phyloP scores from a whole-genome alignment of 768 basidiomycete genomes.

The Rhodotorula diobovata region DNA sequence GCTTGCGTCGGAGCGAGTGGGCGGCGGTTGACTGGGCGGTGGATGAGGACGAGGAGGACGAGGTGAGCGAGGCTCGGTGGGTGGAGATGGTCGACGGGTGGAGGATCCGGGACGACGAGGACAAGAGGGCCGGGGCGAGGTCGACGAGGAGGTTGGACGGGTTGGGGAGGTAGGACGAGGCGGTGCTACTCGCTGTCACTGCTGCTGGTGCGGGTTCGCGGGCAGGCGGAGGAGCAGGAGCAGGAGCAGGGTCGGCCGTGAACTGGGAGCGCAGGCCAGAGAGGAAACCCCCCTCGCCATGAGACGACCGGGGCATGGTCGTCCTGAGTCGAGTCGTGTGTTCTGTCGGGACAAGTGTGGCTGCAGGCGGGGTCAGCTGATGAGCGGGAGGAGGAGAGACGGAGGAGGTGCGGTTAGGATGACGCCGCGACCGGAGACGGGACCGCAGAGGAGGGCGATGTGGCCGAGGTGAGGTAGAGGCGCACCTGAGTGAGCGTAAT shows the following conservation, averaged over 20 bases:
- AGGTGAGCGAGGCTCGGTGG: conserved; percentile 13
- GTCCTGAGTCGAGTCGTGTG: too few species aligned
- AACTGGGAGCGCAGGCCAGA: neutral
- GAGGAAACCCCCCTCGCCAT: neutral
- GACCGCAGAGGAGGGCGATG: too few species aligned
- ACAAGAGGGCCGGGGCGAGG: conserved; percentile 19
- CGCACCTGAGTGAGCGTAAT: too few species aligned
- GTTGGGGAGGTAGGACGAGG: conserved; percentile 22
- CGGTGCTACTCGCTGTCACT: neutral
- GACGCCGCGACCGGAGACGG: too few species aligned
- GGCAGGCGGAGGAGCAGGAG: neutral
- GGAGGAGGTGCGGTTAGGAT: too few species aligned
- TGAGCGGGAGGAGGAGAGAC: too few species aligned
- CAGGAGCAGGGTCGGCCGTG: neutral
- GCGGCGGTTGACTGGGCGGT: neutral
- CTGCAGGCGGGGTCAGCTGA: too few species aligned
- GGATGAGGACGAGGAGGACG: neutral
- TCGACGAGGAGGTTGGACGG: conserved; percentile 25
- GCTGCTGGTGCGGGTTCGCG: too few species aligned
- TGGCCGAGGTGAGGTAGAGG: too few species aligned
- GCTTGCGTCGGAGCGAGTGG: conserved; percentile 18
- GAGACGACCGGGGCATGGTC: neutral
- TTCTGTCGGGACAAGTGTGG: too few species aligned
- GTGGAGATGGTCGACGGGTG: conserved; percentile 9
- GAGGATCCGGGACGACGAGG: conserved; percentile 1